These are phyloP conservation scores for Leishmania amazonensis DNA, from an alignment of 208 protist genomes.

Conservation along the genomic window DNA sequence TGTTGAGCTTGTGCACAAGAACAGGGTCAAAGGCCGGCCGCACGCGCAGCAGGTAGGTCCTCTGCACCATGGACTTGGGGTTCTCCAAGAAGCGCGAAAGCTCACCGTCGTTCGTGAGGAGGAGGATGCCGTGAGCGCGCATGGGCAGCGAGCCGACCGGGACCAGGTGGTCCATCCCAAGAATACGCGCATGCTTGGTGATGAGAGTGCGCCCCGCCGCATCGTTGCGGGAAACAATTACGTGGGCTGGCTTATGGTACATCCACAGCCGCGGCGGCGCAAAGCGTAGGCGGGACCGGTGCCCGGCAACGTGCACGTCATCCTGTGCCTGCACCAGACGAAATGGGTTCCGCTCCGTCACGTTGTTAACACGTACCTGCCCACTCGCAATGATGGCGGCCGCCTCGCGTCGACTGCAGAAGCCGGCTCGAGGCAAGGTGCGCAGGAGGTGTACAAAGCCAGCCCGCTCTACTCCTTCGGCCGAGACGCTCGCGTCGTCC, in stretches of 20 bases:
- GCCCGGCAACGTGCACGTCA: conserved; percentile 73
- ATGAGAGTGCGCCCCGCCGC: conserved; percentile 72
- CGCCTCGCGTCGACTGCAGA: conserved; percentile 84
- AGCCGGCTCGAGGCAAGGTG: conserved; percentile 74
- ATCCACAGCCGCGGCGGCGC: conserved; percentile 85
- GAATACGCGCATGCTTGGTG: conserved; percentile 77
- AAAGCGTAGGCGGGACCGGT: conserved; percentile 75
- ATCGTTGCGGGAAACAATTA: conserved; percentile 86
- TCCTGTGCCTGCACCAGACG: conserved; percentile 73
- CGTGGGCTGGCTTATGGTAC: conserved; percentile 90
- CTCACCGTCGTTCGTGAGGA: conserved; percentile 92
- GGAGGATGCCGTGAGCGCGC: conserved; percentile 78
- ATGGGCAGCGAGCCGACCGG: conserved; percentile 87
- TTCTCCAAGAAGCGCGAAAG: conserved; percentile 82
- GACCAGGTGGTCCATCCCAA: conserved; percentile 89
- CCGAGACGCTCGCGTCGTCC: not conserved
- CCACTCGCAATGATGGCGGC: conserved; percentile 71
- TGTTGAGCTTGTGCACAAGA: conserved; percentile 87
- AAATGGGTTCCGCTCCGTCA: conserved; percentile 87
- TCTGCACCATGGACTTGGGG: conserved; percentile 77
- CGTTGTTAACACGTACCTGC: conserved; percentile 84
- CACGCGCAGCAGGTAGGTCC: conserved; percentile 86
- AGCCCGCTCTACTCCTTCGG: conserved; percentile 5
- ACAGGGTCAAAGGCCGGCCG: conserved; percentile 83
- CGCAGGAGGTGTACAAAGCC: conserved; percentile 73